Base-by-base conservation (phyloP, 2,329 filamentous ascomycete species). In the Diaporthe batatas region DNA sequence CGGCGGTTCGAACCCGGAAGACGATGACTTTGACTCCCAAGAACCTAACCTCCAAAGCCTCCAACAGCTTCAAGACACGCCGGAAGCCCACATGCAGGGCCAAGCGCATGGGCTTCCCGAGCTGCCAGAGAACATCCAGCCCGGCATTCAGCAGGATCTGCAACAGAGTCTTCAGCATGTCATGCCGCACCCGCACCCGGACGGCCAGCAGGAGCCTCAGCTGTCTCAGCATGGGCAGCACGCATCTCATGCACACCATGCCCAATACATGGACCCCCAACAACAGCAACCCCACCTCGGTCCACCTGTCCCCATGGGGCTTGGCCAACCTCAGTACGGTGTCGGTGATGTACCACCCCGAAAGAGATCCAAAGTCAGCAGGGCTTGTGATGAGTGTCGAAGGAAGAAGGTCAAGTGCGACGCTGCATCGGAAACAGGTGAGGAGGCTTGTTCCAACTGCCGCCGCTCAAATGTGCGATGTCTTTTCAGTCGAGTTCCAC, bases 401-500 rank as follows among this genome's bases (percentile, higher is more conserved):
- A 89, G 94, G 71, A 97, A 97, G 83, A 97, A 96, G 85, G 94
- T 97, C 73, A 94, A 94, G 79, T 98, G 95, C 78, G 94, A 97
- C 83, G 93, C 94, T 6, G 89, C 90, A 74, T 91, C 92, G 11
- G 94, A 97, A 79, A 88, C 88, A 7, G 91, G 91, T 21, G 90
- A 93, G 23, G 89, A 91, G 73, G 91, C 92, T 7, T 98, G 95
- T 79, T 93, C 93, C 3, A 96, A 94, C 78, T 97, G 95, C 81
- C 91, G 91, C 70, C 90, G 94, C 69, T 91, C 93, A 10, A 89
- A 89, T n/a, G 89, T 91, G n/a, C 85, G 86, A 29, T 98, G 95
- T 82, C 88, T 95, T 25, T 98, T 97, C 80, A 97, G 93, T 81
- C 90, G 95, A 67, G 92, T 96, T 70, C 94, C 94, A 0, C 94